Evolutionary conservation across 495 filamentous ascomycete species (phyloP), one percentile per base, ranked within the genome.

Genomic region (Margaritispora aquatica): DNA sequence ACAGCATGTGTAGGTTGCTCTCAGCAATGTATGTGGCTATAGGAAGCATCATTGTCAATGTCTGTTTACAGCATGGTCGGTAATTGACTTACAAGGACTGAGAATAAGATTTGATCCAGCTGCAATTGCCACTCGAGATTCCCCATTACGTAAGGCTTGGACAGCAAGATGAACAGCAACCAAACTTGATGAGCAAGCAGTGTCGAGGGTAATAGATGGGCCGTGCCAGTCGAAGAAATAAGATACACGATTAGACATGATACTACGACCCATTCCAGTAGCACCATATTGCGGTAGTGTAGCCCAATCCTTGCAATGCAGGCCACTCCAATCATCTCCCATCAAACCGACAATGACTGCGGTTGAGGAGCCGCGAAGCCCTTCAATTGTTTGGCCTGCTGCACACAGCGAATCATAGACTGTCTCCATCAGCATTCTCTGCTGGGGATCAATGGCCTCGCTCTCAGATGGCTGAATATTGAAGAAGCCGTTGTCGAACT

Each of bases 111-210:
- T 47, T 47, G 20, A 7, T 4, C 44, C 44, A 7, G 17, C 21
- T n/a, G 20, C 44, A 47, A 47, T 47, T 7, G 44, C 44, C 17
- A 9, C 8, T 7, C 66, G 63, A 0, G 73, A 70, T 22, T 79
- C 77, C 2, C 76, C 77, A 21, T 79, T 74, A 73, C 87, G 85
- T 23, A 96, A 74, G 1, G 87, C 86, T 61, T 88, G 90, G 66
- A 90, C 93, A 50, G 91, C 91, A 38, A 90, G 73, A 66, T 95
- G 78, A 38, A 83, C 63, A 23, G 78, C 78, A 51, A 77, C 72
- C 60, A 83, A 64, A 55, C 86, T 89, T 9, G 88, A 92, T 1
- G 90, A 95, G 69, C 91, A 96, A 26, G 90, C 90, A 3, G 91
- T 94, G 67, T 96, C 91, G n/a, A 92, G 77, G 27, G 85, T 90